Base-by-base conservation (phyloP, 1,139 yeast genomes). In the Pichia sp. region DNA sequence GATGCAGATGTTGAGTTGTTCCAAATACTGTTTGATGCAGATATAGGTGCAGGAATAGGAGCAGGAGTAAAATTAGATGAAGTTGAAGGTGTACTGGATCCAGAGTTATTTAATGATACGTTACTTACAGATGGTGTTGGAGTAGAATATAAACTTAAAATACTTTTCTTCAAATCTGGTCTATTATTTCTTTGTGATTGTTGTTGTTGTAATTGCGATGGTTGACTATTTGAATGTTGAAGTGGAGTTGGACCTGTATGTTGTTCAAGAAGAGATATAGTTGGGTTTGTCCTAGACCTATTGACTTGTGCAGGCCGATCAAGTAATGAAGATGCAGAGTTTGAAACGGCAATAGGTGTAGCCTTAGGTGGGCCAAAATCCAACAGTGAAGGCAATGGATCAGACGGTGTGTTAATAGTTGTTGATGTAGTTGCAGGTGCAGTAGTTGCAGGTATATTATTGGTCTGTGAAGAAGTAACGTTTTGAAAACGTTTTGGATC, bases 111-210 rank as follows among this genome's bases (percentile, higher is more conserved):
- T 33, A 40, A 35, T 38, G 43, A 41, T 25, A 42, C 30, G 43
- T 40, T 42, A 32, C 41, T 38, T 19, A 11, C 33, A 5, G 56
- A 47, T 25, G 55, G 51, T 10, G 64, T 42, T 22, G 91, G 86
- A 3, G 85, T 74, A 2, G 96, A 82, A 60, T 91, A 91, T 45
- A 91, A 71, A 18, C 96, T 87, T 47, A 91, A 66, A 48, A 91
- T 91, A 1, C 96, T 85, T 63, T 86, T 86, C 59, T 91, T 91
- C 60, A 91, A 72, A 57, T 89, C 96, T n/a, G 83, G 80, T 47
- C 85, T 66, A 16, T 68, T 49, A 30, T 53, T 56, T 20, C 51
- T 43, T 26, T 32, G 41, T 4, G 47, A 47, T 20, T 24, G 45
- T 15, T 33, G 42, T 32, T 23, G 52, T 40, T 31, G 46, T 32